Base-by-base conservation (phyloP, 2,329 filamentous ascomycete genomes). In the Ophiocordyceps camponoti-rufipedis region DNA sequence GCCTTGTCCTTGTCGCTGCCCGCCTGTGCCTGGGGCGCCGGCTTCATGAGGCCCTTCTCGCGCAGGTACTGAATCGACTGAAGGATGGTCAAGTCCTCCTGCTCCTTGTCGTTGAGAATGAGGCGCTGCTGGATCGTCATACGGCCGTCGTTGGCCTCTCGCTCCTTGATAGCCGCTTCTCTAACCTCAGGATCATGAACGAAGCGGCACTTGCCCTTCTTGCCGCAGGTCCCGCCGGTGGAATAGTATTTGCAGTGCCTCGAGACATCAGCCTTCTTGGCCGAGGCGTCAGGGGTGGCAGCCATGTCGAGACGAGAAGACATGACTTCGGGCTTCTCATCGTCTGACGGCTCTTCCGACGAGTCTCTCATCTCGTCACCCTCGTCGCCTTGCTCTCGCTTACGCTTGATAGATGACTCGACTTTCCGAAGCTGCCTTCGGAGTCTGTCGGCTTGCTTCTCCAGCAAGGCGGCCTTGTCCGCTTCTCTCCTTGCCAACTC, bases 151-250 rank as follows among this genome's bases (percentile, higher is more conserved):
- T 81, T 81, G 54, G 70, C 68, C 53, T 78, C 75, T 48, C 76
- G 72, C 56, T 80, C 77, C 54, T 70, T 72, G 43, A 81, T 66
- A 47, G 77, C 77, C 51, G 74, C 74, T 54, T 78, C 74, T 52
- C 78, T 70, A 47, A 78, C 72, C 50, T 72, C 71, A 16, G 71
- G 69, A 56, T 82, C 78, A 58, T 82, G 78, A 51, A 80, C 75
- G 62, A 82, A 82, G 63, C 78, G 78, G 67, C 78, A 82, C 75
- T 81, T 81, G 75, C 75, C 75, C 71, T 80, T 80, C 70, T 82
- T 82, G 45, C 77, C 78, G 62, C 78, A 82, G 47, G 69, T 78
- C 49, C 78, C 78, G 52, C 78, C 78, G 45, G 77, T 81, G 38
- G 77, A 78, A 57, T 74, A 82, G 60, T 82, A 82, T 62, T 82